A percentile compares a stretch with the other conserved stretches of the same genome.
Evolutionary conservation across 768 basidiomycete species (phyloP).

Genomic region (Kwoniella dejecticola): DNA sequence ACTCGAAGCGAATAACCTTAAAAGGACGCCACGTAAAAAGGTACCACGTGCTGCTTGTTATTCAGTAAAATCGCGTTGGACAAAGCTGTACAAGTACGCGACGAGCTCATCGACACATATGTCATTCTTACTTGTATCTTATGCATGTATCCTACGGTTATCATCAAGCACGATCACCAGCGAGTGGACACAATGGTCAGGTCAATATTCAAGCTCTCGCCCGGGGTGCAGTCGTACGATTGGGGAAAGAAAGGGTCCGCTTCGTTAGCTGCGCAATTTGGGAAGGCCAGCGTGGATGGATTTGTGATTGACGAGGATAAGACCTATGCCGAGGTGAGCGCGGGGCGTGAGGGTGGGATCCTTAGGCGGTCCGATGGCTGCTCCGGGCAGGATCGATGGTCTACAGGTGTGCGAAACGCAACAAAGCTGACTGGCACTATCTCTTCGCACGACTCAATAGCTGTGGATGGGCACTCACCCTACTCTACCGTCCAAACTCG

Average conservation of each 20-base stretch:
- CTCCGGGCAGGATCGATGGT: too few relatives aligned
- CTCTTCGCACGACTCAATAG: conserved; percentile 57
- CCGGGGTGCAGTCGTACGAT: conserved; percentile 86
- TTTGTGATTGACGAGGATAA: conserved; percentile 70
- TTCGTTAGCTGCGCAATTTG: conserved; percentile 88
- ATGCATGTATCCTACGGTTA: neutral
- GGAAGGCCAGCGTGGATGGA: conserved; percentile 64
- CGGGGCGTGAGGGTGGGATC: too few relatives aligned
- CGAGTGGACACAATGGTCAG: conserved; percentile 1
- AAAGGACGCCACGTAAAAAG: neutral
- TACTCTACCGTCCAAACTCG: conserved; percentile 65
- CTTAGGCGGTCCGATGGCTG: too few relatives aligned
- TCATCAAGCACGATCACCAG: too few relatives aligned
- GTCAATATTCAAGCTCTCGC: conserved; percentile 71
- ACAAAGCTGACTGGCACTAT: too few relatives aligned
- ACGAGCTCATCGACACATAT: too few relatives aligned
- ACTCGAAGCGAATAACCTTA: neutral
- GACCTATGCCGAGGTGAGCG: conserved; percentile 93
- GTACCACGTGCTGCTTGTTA: neutral
- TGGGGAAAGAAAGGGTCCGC: conserved; percentile 85
- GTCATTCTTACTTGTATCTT: neutral
- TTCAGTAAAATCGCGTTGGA: too few relatives aligned
- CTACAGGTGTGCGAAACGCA: too few relatives aligned
- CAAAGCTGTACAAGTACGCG: too few relatives aligned
- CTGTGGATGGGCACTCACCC: conserved; percentile 99